phyloP scores from a whole-genome alignment of 106 monocot species.

The Dendrobium nobile region DNA sequence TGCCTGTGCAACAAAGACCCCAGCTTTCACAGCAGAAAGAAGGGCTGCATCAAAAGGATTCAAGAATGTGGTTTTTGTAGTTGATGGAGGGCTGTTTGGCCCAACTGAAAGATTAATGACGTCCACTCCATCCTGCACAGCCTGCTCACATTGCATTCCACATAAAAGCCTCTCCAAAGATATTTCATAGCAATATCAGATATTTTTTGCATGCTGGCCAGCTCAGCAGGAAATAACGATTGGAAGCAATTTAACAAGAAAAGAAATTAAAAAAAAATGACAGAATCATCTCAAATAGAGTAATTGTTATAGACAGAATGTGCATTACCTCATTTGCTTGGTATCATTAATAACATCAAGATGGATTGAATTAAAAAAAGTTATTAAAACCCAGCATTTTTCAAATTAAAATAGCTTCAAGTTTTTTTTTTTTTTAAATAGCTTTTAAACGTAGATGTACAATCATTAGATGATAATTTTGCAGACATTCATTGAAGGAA shows the following conservation, averaged over 20 bases:
- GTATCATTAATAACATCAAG: neutral
- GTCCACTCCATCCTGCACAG: slow-evolving; percentile 95
- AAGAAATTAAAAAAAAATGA: neutral
- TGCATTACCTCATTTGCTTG: neutral
- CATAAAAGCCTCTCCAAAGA: neutral
- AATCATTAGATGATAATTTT: neutral
- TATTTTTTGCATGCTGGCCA: neutral
- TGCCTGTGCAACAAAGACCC: slow-evolving; percentile 97
- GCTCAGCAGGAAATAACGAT: neutral
- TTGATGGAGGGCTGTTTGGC: slow-evolving; percentile 88
- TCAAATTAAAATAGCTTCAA: neutral
- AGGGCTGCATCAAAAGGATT: slow-evolving; percentile 96
- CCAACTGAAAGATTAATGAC: slow-evolving; percentile 95
- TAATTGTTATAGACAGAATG: neutral
- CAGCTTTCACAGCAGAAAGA: slow-evolving; percentile 95
- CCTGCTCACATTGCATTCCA: slow-evolving; percentile 45
- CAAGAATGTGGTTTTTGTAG: slow-evolving; percentile 80
- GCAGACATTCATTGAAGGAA: neutral
- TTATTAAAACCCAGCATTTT: neutral
- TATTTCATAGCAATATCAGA: neutral
- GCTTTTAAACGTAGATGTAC: neutral
- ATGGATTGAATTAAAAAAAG: neutral
- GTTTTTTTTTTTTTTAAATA: neutral
- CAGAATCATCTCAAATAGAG: neutral
- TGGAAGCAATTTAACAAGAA: neutral